Evolutionary conservation across 805 yeast genomes (phyloP).

Genomic region (Schwanniomyces yamadae): DNA sequence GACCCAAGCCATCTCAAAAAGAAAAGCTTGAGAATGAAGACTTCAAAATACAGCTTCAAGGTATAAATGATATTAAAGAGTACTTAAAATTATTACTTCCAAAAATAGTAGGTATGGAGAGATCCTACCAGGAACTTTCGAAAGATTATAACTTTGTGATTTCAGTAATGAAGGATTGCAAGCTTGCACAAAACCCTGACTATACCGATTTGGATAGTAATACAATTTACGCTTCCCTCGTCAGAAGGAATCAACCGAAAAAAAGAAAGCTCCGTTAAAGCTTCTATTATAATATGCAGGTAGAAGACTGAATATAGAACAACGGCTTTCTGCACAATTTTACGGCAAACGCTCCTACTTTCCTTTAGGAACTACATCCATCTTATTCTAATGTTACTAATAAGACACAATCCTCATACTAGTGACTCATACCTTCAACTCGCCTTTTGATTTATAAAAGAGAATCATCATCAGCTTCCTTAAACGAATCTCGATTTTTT

Average conservation of each 20-base stretch:
- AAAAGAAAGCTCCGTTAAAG: neutral
- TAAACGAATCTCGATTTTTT: neutral
- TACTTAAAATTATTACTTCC: conserved; percentile 17
- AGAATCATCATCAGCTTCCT: no score
- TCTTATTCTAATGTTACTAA: neutral
- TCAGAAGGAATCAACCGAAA: neutral
- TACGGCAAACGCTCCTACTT: conserved; percentile 6
- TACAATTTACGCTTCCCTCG: neutral
- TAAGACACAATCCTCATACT: neutral
- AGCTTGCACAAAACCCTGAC: neutral
- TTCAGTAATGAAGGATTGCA: neutral
- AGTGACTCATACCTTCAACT: conserved; percentile 3
- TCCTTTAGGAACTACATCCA: conserved; percentile 1
- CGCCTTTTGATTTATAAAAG: conserved; percentile 3
- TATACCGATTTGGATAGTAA: neutral
- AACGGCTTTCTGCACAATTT: conserved; percentile 1
- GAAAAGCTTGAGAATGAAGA: no score
- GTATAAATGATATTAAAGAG: conserved; percentile 14
- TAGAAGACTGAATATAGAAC: neutral
- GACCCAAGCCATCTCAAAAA: no score
- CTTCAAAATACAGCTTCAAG: conserved; percentile 6
- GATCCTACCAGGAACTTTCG: conserved; percentile 3
- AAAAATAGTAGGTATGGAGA: conserved; percentile 11
- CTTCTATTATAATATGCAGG: conserved; percentile 1
- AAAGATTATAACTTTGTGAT: conserved; percentile 3